Base-by-base conservation (phyloP, 2,329 filamentous ascomycete species). In the Karstenula rhodostoma region DNA sequence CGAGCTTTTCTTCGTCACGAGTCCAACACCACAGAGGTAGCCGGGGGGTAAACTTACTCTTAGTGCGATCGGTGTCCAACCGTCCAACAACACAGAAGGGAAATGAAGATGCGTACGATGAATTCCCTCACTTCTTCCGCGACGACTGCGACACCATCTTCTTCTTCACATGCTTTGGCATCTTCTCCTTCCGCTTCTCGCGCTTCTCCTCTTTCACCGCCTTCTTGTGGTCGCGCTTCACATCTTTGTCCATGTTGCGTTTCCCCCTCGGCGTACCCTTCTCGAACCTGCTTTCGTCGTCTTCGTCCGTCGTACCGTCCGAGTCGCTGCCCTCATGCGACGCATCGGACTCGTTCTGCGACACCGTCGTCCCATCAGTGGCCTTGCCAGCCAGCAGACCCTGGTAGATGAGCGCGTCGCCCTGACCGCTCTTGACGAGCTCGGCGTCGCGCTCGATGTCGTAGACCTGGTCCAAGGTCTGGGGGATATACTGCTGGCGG, bases 121-220 rank as follows among this genome's bases (percentile, higher is more conserved):
- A 17, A 22, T 29, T 22, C 17, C 40, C 49, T 68, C 60, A 89
- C 81, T 91, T 90, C 72, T 86, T 87, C 67, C 87, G 82, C 58
- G 87, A 83, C 17, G 85, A 84, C 64, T 83, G 82, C 58, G 84
- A 85, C 27, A 96, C 87, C 59, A 96, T 79, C 76, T 90, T 92
- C 84, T 97, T 98, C 86, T 99, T 99, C 35, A 97, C 67, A 75
- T 96, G 89, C 81, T 99, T 99, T 0, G 95, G 94, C 80, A 99
- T 96, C 84, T 99, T 99, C 4, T 92, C 91, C 78, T 94, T 92
- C 61, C 95, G 84, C 82, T 96, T 93, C 78, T 97, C 94, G 37
- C 93, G 89, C 82, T 97, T 97, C 72, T 94, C 94, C 73, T 97
- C 94, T 81, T 98, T 99, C 68, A 97, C 90, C 1, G 90, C 90